Evolutionary conservation across 345 rosid genomes (phyloP).

Genomic region (Erysimum cheiranthoides): DNA sequence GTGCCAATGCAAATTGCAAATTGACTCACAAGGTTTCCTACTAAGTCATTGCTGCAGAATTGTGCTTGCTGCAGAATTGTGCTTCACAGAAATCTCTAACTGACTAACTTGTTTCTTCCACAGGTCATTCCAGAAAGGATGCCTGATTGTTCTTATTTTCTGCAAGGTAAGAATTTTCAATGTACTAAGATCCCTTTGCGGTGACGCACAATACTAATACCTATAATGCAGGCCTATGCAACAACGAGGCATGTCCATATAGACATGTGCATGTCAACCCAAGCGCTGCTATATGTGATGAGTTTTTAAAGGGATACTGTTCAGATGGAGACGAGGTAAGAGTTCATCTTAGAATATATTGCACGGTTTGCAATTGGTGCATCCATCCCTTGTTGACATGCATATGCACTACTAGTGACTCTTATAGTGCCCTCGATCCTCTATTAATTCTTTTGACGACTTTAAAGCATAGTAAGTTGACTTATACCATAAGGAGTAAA

Average conservation of each 20-base stretch:
- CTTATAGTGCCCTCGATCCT: constrained; percentile 13
- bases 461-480: constrained; percentile 6
- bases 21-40: constrained; percentile 88
- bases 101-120: constrained; percentile 36
- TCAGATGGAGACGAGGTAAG: constrained; percentile 90
- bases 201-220: constrained; percentile 24
- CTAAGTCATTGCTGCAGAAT: constrained; percentile 32
- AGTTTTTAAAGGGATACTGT: constrained; percentile 92
- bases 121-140: constrained; percentile 98
- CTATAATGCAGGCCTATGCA: constrained; percentile 77
- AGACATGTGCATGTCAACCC: constrained; percentile 97
- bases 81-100: constrained; percentile 31
- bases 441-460: neutral
- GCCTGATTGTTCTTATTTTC: constrained; percentile 95
- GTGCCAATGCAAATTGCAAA: constrained; percentile 76
- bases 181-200: constrained; percentile 7
- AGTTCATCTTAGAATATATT: constrained; percentile 29
- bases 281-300: constrained; percentile 75
- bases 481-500: constrained; percentile 11
- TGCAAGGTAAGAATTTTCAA: constrained; percentile 66
- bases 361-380: constrained; percentile 3
- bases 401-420: constrained; percentile 12
- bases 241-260: constrained; percentile 76
- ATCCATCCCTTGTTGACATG: constrained; percentile 21
- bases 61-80: constrained; percentile 29